These are phyloP conservation scores for Podospora appendiculata DNA, from an alignment of 495 filamentous ascomycete genomes.

Conservation along the genomic window DNA sequence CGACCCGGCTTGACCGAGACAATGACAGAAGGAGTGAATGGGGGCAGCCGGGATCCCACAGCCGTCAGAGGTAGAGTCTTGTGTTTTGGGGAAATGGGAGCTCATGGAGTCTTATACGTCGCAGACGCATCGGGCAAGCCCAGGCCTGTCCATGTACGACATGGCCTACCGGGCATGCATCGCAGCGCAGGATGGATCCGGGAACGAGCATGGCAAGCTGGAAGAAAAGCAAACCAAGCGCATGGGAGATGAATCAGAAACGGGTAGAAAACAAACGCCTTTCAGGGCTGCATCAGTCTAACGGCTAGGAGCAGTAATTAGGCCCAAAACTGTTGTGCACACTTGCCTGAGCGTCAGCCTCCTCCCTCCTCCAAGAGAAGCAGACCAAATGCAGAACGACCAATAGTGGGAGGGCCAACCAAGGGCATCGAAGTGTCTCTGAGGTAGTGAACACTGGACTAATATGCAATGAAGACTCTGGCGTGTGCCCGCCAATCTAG, in stretches of 20 bases:
- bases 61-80: not conserved
- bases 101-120: constrained; percentile 11
- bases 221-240: not conserved
- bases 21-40: constrained; percentile 1
- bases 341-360: not conserved
- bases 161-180: not conserved
- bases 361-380: not conserved
- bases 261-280: not conserved
- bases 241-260: not conserved
- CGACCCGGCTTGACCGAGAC: not conserved
- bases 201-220: constrained; percentile 1
- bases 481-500: too few species aligned
- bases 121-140: too few species aligned
- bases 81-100: constrained; percentile 3
- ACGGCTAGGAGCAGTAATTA: not conserved
- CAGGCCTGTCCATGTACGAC: constrained; percentile 2
- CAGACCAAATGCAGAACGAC: not conserved
- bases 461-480: too few species aligned
- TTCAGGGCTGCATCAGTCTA: not conserved
- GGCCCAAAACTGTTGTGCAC: not conserved
- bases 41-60: constrained; percentile 5
- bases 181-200: not conserved
- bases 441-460: too few species aligned
- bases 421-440: too few species aligned
- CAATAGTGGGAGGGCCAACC: not conserved